Percentiles rank a stretch among this genome's conserved stretches.
phyloP scores from a whole-genome alignment of 2,329 filamentous ascomycete genomes.

The Colletotrichum paranaense region DNA sequence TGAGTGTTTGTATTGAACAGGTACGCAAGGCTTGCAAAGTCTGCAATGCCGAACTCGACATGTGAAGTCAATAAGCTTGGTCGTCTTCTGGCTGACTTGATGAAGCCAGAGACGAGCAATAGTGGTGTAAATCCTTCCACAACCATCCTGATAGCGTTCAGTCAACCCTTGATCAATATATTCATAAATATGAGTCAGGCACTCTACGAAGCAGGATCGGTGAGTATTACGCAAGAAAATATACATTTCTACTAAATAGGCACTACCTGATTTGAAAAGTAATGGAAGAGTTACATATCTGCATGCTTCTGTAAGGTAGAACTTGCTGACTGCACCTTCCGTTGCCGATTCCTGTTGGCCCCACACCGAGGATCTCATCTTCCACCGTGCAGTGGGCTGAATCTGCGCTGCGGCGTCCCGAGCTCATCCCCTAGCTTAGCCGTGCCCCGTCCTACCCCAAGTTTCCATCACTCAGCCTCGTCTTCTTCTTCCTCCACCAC shows the following conservation, averaged over 20 bases:
- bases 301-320: too few relatives aligned
- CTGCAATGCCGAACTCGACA: too few relatives aligned
- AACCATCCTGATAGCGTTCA: too few relatives aligned
- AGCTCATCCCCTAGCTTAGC: constrained; percentile 1
- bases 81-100: neutral
- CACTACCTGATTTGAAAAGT: too few relatives aligned
- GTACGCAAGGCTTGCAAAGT: too few relatives aligned
- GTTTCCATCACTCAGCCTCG: constrained; percentile 8
- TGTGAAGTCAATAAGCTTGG: too few relatives aligned
- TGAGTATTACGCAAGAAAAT: too few relatives aligned
- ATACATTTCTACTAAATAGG: too few relatives aligned
- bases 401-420: neutral
- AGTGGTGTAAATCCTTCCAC: neutral
- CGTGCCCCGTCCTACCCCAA: neutral
- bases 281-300: neutral
- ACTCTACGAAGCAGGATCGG: too few relatives aligned
- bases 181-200: too few relatives aligned
- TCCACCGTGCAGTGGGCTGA: neutral
- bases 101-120: neutral
- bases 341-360: neutral
- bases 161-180: too few relatives aligned
- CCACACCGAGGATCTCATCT: neutral
- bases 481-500: neutral
- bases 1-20: too few relatives aligned
- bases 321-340: neutral